These are phyloP conservation scores for Nidularia sp. DNA, from an alignment of 768 basidiomycete species.

Conservation along the genomic window DNA sequence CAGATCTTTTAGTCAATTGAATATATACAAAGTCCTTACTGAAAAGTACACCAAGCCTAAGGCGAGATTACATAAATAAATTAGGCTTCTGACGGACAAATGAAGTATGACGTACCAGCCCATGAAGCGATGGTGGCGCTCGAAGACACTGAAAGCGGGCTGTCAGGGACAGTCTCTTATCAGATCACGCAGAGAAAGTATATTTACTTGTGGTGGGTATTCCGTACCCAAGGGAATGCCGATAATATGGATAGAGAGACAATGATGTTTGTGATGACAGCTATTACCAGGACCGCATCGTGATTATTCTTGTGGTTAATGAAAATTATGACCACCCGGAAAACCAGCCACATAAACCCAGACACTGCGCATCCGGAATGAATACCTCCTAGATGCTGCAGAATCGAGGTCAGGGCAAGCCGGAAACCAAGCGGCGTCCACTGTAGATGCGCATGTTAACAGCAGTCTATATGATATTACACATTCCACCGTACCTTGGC, in stretches of 20 bases:
- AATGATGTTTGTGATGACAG: conserved; percentile 55
- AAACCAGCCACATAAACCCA: conserved; percentile 70
- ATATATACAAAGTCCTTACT: conserved; percentile 34
- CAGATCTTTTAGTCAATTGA: neutral
- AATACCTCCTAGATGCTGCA: conserved; percentile 80
- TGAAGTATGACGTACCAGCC: conserved; percentile 54
- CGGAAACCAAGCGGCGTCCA: conserved; percentile 52
- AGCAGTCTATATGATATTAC: neutral
- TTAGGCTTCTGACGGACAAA: neutral
- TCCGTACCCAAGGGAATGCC: conserved; percentile 77
- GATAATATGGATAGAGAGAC: conserved; percentile 59
- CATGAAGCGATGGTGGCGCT: conserved; percentile 77
- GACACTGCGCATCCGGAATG: conserved; percentile 81
- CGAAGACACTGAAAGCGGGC: conserved; percentile 53
- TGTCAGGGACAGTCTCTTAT: neutral
- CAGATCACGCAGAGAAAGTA: neutral
- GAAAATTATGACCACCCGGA: conserved; percentile 52
- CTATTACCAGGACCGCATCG: conserved; percentile 53
- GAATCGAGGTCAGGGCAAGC: conserved; percentile 65
- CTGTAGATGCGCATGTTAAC: conserved; percentile 15
- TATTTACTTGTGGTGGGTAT: conserved; percentile 75
- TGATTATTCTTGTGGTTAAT: conserved; percentile 46
- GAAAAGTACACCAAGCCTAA: conserved; percentile 43
- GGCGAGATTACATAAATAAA: conserved; percentile 1
- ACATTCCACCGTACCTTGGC: conserved; percentile 53